Conservation (phyloP, 2,329 filamentous ascomycete genomes). For the Claviceps pazoutovae region DNA sequence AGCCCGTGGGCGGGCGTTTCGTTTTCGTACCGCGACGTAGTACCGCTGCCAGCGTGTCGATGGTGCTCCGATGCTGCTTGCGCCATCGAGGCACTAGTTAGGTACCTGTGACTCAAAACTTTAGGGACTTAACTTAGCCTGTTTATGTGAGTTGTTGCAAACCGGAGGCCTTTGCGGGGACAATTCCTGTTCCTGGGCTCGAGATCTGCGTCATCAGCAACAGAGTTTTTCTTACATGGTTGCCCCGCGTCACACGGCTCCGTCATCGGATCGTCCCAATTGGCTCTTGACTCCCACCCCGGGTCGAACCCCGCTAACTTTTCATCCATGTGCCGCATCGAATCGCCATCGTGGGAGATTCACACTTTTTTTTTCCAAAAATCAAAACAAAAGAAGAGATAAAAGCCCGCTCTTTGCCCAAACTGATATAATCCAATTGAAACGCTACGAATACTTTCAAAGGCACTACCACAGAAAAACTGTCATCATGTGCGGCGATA, state of each 20-base stretch:
- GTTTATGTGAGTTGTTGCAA: too few relatives aligned
- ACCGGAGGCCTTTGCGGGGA: background rate
- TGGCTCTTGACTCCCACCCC: background rate
- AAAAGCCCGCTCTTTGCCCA: background rate
- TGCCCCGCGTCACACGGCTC: background rate
- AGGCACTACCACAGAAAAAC: background rate
- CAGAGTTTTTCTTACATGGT: background rate
- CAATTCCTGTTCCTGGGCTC: background rate
- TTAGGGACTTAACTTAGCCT: too few relatives aligned
- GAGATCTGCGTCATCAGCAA: background rate
- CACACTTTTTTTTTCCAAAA: background rate
- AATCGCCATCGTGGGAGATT: background rate
- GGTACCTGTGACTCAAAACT: too few relatives aligned
- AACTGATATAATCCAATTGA: background rate
- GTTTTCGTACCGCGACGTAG: too few relatives aligned
- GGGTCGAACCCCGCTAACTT: background rate
- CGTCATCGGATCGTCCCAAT: conserved; percentile 2
- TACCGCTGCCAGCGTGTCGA: too few relatives aligned
- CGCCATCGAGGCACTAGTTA: too few relatives aligned
- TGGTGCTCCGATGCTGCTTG: too few relatives aligned
- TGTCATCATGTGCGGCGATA: conserved; percentile 2
- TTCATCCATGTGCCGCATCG: background rate
- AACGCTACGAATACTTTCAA: too few relatives aligned
- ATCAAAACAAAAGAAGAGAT: background rate
- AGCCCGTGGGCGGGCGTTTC: too few relatives aligned